These are phyloP conservation scores for Melastoma malabathricum DNA, from an alignment of 345 rosid genomes.

Conservation along the genomic window DNA sequence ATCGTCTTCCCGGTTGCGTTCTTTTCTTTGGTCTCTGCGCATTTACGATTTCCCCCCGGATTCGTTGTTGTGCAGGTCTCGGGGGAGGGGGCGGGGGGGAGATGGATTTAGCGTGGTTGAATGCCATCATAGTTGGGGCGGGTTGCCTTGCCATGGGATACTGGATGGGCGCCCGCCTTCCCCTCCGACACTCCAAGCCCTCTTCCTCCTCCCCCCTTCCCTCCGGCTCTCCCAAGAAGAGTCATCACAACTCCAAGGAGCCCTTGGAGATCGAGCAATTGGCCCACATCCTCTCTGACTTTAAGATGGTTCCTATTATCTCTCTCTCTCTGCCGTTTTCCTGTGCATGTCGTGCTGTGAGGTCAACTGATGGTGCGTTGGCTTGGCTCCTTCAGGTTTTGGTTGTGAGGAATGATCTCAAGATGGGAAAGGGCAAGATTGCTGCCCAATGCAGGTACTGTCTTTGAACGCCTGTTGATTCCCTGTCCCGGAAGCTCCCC, in stretches of 20 bases:
- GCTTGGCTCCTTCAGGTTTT: constrained; percentile 40
- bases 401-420: constrained; percentile 92
- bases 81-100: background rate
- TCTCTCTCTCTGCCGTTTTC: background rate
- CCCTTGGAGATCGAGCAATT: constrained; percentile 72
- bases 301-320: constrained; percentile 56
- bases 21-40: too few relatives aligned
- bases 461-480: too few relatives aligned
- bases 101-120: constrained; percentile 75
- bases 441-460: constrained; percentile 93
- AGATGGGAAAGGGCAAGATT: constrained; percentile 99
- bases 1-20: too few relatives aligned
- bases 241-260: constrained; percentile 20
- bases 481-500: too few relatives aligned
- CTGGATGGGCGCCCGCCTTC: constrained; percentile 52
- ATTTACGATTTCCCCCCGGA: too few relatives aligned
- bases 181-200: constrained; percentile 22
- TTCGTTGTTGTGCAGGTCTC: too few relatives aligned
- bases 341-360: background rate
- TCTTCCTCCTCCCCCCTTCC: constrained; percentile 14
- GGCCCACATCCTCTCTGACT: constrained; percentile 72
- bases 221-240: constrained; percentile 16
- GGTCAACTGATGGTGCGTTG: background rate
- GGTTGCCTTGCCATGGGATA: constrained; percentile 76
- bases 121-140: constrained; percentile 71